Base-by-base conservation (phyloP, 2,329 filamentous ascomycete species). In the Coniochaeta pulveracea region DNA sequence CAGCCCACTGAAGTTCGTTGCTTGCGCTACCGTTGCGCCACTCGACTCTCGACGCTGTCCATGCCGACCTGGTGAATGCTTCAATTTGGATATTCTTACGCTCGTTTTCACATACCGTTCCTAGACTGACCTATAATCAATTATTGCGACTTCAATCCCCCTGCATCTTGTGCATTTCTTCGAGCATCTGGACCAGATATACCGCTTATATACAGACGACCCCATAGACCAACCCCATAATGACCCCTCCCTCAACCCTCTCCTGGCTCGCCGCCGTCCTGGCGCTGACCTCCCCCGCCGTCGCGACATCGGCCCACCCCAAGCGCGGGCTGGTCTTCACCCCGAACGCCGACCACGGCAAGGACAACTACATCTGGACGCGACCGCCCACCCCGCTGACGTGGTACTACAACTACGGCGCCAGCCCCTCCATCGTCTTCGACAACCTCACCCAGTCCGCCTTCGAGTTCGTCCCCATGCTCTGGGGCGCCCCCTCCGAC, bases 361-460 rank as follows among this genome's bases (percentile, higher is more conserved):
- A 60, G 11, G 83, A 89, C 56, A 73, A 85, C 56, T 51, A 64
- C 29, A 63, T 80, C 45, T 88, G 81, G 79, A 58, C 64, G 9
- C 52, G 61, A 26, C 34, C 59, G 5, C 64, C 61, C 23, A 72
- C 69, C 12, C 69, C 75, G 26, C 56, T 89, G 35, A 80, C 75
- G 3, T 91, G 84, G 84, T 91, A 91, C 63, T 91, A 89, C 67
- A 89, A 88, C 61, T 91, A 88, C 55, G 55, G 58, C 17, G 48
- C 63, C 14, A 49, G 54, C 4, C 80, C 82, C 2, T 72, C 76
- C 1, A 40, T 63, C 0, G 58, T 58, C 26, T 78, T 67, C 48
- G 42, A 53, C 25, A 53, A 62, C 32, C 47, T 63, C 19, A 45
- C 64, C 0, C 69, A 77, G 44, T 57, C 61, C 10, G 54, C 64